Evolutionary conservation across 495 filamentous ascomycete genomes (phyloP), one percentile per base, ranked within the genome.

Genomic region (Cetradonia linearis): DNA sequence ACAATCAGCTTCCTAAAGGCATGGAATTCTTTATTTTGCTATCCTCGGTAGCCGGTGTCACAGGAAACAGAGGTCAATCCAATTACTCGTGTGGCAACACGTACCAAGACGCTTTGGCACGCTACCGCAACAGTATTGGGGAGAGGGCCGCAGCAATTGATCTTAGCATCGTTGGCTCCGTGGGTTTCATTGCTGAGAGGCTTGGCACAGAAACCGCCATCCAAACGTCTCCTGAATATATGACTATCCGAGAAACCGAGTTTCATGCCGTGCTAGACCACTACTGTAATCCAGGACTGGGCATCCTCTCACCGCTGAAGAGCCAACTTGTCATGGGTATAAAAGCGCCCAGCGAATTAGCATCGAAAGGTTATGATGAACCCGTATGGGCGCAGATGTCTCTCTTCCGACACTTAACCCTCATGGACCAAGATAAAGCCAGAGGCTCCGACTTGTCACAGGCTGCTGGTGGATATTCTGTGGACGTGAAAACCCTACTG

Each of bases 1-100:
- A 70, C 57, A 63, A 72, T 0, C 56, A 60, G 20, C 55, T 67
- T 7, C 61, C 63, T 0, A 61, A 58, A 10, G 58, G 62, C 3
- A 65, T 83, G 6, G 82, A 85, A 63, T 85, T 85, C 71, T 83
- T 84, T 68, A 67, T 84, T 25, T 74, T 76, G 50, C 74, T 83
- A 44, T 79, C 76, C 7, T 85, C 82, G 0, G 72, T 76, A 23
- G 72, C 79, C 23, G 77, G 76, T 33, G 70, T 75, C 23, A 73
- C 83, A 27, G 82, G 82, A 7, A 81, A 74, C 1, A 68, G 75
- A 54, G 76, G 77, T 1, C 82, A 85, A 67, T 73, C 78, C 3
- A 81, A 81, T 25, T 85, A 85, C 68, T 75, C 78, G 25, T 78
- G 80, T 18, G 80, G 75, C 38, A 38, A 38, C n/a, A 53, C 63